A percentile compares a stretch with the other conserved stretches of the same genome.
phyloP scores from a whole-genome alignment of 148 eudicot genomes.

The Rhododendron henanense region DNA sequence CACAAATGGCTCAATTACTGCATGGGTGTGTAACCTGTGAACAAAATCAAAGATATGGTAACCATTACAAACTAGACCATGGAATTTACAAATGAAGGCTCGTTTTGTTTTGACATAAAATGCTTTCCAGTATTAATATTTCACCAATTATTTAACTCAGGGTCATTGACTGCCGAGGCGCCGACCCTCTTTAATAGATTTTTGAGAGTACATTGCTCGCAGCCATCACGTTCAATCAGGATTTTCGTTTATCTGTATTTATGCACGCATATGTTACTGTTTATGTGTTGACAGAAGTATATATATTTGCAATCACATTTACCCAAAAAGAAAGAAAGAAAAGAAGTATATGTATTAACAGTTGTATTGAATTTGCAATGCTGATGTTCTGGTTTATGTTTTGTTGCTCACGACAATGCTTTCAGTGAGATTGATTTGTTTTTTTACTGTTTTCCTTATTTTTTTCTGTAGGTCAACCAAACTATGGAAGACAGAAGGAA shows the following conservation, averaged over 20 bases:
- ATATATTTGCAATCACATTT: neutral
- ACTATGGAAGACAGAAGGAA: neutral
- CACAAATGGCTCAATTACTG: slow-evolving; percentile 66
- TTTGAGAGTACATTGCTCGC: neutral
- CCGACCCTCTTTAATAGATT: neutral
- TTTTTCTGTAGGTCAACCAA: neutral
- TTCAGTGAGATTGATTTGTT: neutral
- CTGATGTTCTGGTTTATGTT: neutral
- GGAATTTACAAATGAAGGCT: neutral
- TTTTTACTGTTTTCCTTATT: neutral
- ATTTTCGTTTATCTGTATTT: neutral
- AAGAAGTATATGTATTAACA: neutral
- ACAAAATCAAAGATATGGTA: neutral
- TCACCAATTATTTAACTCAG: neutral
- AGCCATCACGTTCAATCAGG: neutral
- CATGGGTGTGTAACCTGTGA: slow-evolving; percentile 69
- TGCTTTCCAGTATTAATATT: neutral
- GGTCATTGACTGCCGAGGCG: neutral
- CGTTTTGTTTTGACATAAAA: neutral
- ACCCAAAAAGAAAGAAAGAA: neutral
- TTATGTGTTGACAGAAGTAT: neutral
- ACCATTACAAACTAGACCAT: neutral
- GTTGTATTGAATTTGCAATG: neutral
- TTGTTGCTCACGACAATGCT: neutral
- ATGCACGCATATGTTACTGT: neutral